Conservation (phyloP, 1,139 yeast species). For the Kodamaea ohmeri region DNA sequence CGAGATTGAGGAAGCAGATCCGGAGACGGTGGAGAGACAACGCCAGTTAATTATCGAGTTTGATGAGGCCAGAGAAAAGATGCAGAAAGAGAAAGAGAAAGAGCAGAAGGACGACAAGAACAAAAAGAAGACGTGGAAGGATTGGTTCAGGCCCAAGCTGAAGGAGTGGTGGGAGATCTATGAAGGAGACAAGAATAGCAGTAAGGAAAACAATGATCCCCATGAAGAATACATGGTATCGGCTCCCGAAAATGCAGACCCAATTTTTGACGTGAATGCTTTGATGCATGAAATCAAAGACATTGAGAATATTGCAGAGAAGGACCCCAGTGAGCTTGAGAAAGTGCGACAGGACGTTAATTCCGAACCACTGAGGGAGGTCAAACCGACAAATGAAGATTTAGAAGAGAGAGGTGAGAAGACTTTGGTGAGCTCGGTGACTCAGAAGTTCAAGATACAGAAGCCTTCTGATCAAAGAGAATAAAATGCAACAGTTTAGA, state of each 20-base stretch:
- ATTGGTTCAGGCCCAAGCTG: conserved; percentile 73
- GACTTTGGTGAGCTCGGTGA: background rate
- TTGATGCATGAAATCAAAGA: conserved; percentile 45
- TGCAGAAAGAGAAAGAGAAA: conserved; percentile 33
- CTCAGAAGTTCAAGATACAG: background rate
- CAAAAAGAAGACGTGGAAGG: conserved; percentile 50
- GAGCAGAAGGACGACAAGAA: conserved; percentile 25
- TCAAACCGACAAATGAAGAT: conserved; percentile 21
- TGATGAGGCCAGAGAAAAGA: conserved; percentile 74
- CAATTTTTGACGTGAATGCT: conserved; percentile 48
- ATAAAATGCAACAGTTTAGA: no score
- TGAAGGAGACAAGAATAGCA: conserved; percentile 18
- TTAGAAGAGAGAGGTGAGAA: conserved; percentile 14
- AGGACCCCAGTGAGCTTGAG: conserved; percentile 18
- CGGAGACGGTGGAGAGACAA: conserved; percentile 79
- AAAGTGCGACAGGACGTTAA: conserved; percentile 19
- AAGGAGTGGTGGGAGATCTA: conserved; percentile 88
- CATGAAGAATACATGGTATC: conserved; percentile 9
- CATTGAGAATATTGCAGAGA: conserved; percentile 33
- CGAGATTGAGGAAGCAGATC: conserved; percentile 95
- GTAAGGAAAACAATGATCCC: background rate
- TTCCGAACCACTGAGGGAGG: background rate
- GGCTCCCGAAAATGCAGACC: conserved; percentile 13
- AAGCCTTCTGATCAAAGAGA: no score
- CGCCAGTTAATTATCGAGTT: conserved; percentile 78